phyloP scores from a whole-genome alignment of 169 alveolate species.

The Sarcocystis neurona region DNA sequence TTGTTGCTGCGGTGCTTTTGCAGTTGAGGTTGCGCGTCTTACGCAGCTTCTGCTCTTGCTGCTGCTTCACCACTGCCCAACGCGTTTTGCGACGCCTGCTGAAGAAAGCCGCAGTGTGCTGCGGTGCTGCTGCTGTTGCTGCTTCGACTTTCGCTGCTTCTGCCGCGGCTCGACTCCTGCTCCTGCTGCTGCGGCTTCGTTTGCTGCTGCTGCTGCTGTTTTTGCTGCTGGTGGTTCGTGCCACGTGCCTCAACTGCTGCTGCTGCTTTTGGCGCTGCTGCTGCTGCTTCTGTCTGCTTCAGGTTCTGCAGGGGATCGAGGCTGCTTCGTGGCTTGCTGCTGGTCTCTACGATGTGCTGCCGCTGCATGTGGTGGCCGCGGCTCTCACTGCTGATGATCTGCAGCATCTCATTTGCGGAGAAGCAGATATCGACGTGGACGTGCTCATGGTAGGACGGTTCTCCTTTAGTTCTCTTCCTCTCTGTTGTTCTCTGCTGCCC shows the following conservation, averaged over 20 bases:
- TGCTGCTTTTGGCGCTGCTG: not conserved
- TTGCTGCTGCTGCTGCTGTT: not conserved
- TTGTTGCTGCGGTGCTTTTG: too few species aligned
- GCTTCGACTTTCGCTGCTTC: too few species aligned
- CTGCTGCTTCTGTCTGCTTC: not conserved
- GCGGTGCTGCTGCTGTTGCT: too few species aligned
- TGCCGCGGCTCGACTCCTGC: too few species aligned
- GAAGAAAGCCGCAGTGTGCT: too few species aligned
- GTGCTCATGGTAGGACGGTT: constrained; percentile 30
- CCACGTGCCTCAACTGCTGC: not conserved
- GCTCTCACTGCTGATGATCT: constrained; percentile 53
- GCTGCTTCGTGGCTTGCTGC: constrained; percentile 44
- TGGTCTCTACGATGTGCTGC: constrained; percentile 55
- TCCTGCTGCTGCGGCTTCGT: not conserved
- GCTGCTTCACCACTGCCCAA: too few species aligned
- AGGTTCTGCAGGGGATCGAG: constrained; percentile 44
- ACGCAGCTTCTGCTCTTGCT: too few species aligned
- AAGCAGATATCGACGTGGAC: constrained; percentile 40
- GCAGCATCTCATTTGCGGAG: constrained; percentile 50
- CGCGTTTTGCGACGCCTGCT: too few species aligned
- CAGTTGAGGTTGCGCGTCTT: too few species aligned
- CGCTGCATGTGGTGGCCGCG: constrained; percentile 44
- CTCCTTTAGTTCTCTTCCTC: not conserved
- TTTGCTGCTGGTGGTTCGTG: not conserved
- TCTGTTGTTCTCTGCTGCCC: not conserved